Percentiles rank a stretch among this genome's conserved stretches.
Conservation (phyloP, 2,329 filamentous ascomycete genomes). For the Pestalotiopsis sp. region DNA sequence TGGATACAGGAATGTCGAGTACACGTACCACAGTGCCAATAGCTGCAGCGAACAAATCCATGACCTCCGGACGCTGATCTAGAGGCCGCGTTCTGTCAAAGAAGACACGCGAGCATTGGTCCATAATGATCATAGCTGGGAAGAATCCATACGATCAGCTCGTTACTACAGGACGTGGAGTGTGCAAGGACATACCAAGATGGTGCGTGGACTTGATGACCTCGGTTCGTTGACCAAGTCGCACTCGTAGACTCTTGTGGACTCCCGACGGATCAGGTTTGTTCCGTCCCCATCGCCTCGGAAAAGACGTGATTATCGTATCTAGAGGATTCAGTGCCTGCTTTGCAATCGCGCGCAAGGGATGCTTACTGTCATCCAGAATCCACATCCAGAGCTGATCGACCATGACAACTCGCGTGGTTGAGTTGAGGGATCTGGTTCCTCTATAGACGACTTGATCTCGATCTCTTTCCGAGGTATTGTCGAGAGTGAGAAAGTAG, state of each 20-base stretch:
- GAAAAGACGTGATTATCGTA: slow-evolving; percentile 41
- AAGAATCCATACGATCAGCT: background rate
- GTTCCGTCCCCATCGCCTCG: slow-evolving; percentile 39
- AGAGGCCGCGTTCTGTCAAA: slow-evolving; percentile 34
- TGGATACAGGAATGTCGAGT: slow-evolving; percentile 12
- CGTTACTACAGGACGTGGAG: background rate
- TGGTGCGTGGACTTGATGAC: slow-evolving; percentile 32
- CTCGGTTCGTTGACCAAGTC: slow-evolving; percentile 16
- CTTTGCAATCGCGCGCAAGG: background rate
- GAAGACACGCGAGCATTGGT: slow-evolving; percentile 38
- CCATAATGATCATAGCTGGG: slow-evolving; percentile 35
- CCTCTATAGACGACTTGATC: slow-evolving; percentile 22
- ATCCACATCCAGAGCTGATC: slow-evolving; percentile 24
- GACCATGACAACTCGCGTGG: slow-evolving; percentile 19
- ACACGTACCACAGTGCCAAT: slow-evolving; percentile 29
- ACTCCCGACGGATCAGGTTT: slow-evolving; percentile 39
- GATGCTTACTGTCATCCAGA: slow-evolving; percentile 15
- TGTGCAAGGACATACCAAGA: slow-evolving; percentile 15
- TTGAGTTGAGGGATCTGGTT: slow-evolving; percentile 14
- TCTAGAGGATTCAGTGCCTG: slow-evolving; percentile 22
- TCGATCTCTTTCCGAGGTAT: slow-evolving; percentile 26
- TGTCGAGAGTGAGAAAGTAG: slow-evolving; percentile 30
- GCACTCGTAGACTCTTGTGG: slow-evolving; percentile 35
- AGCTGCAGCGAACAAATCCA: slow-evolving; percentile 33
- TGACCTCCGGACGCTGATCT: slow-evolving; percentile 31